Base-by-base conservation (phyloP, 1,284 basidiomycete species). In the Fomitopsis pinicola region DNA sequence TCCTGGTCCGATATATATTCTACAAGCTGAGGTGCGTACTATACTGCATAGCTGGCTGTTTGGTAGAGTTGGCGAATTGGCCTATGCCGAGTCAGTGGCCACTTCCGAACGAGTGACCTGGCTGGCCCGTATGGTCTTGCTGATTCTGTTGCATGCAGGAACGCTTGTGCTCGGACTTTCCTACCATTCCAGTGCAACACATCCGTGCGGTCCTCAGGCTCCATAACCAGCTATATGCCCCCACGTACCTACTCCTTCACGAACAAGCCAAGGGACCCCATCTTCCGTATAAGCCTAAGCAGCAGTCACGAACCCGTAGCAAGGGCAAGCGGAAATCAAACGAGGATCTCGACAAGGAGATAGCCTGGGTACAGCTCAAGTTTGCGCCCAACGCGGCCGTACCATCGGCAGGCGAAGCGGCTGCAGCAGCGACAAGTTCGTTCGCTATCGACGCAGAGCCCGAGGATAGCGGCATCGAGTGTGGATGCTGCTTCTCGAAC, bases 401-500 rank as follows among this genome's bases (percentile, higher is more conserved):
- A 58, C 64, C 55, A 5, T 54, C 70, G 5, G 72, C 67, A 45
- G 73, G 71, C 45, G 74, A 76, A 54, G 73, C 78, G 42, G 75
- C 78, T 63, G 68, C 73, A n/a, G 78, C 77, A 36, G 78, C 79
- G 17, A 12, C 48, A 7, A 50, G 14, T 12, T 12, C 48, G 5
- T 33, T 30, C 15, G 14, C 28, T 33, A 17, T 33, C 28, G 48
- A n/a, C 28, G 28, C 26, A 22, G 28, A 50, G 28, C 48, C 48
- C 14, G 77, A 72, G 6, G 79, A 80, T 17, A n/a, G n/a, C n/a
- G 79, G 79, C 53, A 82, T 92, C 48, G 90, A 93, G 68, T 95
- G 93, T 67, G 89, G 87, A 17, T 95, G 92, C 68, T 95, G 93
- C 74, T 95, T 94, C 70, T 77, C 82, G 5, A 77, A 77, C 3